Evolutionary conservation across 306 rosid species (phyloP), one percentile per base, ranked within the genome.

Genomic region (Sicyos baderoa): DNA sequence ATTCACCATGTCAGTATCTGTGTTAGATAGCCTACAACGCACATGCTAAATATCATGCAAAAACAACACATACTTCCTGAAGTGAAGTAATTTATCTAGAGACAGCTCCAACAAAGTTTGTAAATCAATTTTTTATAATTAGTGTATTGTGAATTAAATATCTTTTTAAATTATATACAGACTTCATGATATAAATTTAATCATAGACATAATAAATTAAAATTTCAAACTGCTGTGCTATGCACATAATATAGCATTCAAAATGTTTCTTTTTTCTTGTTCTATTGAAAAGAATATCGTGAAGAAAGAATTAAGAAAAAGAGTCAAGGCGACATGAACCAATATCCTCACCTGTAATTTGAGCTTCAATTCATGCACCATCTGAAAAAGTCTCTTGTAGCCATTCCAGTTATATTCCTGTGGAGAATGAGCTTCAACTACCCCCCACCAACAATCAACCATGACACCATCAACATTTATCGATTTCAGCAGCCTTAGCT

Each of bases 381-480:
- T 90, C 84, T 85, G 90, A 83, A 94, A 90, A 82, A 94, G 99
- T 76, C 83, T 86, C 85, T 77, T 85, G 84, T 94, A 94, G 69
- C 99, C 99, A 84, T 63, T 88, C 99, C 99, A 94, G 72, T 90
- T 90, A 84, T 94, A 94, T 81, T 90, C 99, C 75, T 77, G 91
- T 0, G 99, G 99, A 77, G 86, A 79, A 86, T 90, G 96, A 58
- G 91, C 97, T 80, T 94, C 99, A 67, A 90, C 99, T 72, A 90
- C 85, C 52, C 99, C 99, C 99, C 99, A 94, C 99, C 99, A 94
- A 83, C 97, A 90, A 78, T 94, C 91, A 67, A 94, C 96, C 85
- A 79, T 83, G 54, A 90, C 84, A 73, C 99, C 99, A 76, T 90
- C 97, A 73, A 86, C 88, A 68, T 85, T 81, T 42, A 79, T 78